A percentile compares a stretch with the other conserved stretches of the same genome.
phyloP scores from a whole-genome alignment of 768 basidiomycete species.

The Lentinula lateritia region DNA sequence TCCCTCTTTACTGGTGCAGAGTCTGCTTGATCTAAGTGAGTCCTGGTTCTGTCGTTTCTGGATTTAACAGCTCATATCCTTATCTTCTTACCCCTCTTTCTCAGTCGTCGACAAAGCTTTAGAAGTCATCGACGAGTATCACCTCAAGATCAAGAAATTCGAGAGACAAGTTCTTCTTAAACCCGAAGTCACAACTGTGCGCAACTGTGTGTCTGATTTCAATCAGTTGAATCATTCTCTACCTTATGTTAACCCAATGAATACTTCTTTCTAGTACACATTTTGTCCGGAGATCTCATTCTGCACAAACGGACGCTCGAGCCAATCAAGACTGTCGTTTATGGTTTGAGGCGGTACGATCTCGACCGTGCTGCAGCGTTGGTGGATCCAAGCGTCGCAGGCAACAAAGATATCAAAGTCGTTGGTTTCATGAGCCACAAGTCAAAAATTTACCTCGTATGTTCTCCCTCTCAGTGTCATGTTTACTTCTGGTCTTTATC shows the following conservation, averaged over 20 bases:
- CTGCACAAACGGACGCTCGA: constrained; percentile 67
- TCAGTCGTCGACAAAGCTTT: constrained; percentile 65
- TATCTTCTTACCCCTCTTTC: not conserved
- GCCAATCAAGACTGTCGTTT: constrained; percentile 62
- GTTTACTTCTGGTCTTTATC: not conserved
- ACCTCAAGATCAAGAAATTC: constrained; percentile 53
- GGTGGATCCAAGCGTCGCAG: constrained; percentile 23
- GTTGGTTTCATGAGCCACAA: constrained; percentile 63
- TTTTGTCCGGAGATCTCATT: constrained; percentile 66
- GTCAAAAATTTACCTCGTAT: constrained; percentile 60
- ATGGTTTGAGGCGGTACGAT: constrained; percentile 61
- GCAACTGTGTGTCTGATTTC: constrained; percentile 37
- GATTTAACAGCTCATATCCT: not conserved
- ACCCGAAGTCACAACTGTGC: constrained; percentile 57
- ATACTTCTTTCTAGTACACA: constrained; percentile 46
- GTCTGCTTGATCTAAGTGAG: constrained; percentile 55
- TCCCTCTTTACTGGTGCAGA: constrained; percentile 63
- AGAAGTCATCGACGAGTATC: constrained; percentile 66
- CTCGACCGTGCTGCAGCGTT: constrained; percentile 51
- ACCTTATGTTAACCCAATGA: not conserved
- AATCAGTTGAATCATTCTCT: not conserved
- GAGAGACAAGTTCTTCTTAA: constrained; percentile 56
- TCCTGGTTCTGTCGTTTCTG: not conserved
- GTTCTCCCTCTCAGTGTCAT: constrained; percentile 12
- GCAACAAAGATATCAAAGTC: constrained; percentile 22